These are phyloP conservation scores for Wickerhamiella occidentalis DNA, from an alignment of 805 yeast genomes.

Conservation along the genomic window DNA sequence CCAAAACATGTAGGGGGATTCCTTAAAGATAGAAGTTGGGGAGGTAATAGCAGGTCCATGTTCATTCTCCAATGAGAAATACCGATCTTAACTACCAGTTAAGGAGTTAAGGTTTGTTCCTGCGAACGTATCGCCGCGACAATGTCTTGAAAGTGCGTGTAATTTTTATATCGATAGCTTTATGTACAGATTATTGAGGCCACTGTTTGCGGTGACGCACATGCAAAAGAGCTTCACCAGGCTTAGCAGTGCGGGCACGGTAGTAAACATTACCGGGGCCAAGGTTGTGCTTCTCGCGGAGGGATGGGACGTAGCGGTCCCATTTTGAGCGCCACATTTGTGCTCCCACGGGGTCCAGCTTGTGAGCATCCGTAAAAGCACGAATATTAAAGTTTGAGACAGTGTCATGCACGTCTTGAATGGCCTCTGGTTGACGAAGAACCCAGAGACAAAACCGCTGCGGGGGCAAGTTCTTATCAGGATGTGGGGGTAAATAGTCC, in stretches of 20 bases:
- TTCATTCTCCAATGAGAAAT: not conserved
- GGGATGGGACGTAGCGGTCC: constrained; percentile 56
- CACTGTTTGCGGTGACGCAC: constrained; percentile 21
- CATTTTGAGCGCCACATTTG: constrained; percentile 79
- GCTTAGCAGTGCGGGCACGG: constrained; percentile 24
- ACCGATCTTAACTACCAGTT: not conserved
- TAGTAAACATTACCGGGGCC: constrained; percentile 57
- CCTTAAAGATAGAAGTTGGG: not conserved
- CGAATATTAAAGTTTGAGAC: constrained; percentile 52
- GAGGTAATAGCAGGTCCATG: constrained; percentile 19
- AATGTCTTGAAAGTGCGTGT: not conserved
- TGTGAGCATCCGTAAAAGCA: constrained; percentile 42
- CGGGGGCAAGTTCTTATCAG: constrained; percentile 74
- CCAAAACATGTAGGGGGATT: constrained; percentile 58
- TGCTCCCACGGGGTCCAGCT: constrained; percentile 74
- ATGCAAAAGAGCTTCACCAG: constrained; percentile 22
- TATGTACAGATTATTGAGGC: constrained; percentile 12
- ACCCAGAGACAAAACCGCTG: constrained; percentile 89
- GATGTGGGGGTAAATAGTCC: constrained; percentile 68
- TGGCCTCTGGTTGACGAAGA: constrained; percentile 48
- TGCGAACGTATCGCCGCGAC: not conserved
- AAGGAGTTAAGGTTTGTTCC: not conserved
- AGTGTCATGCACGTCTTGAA: constrained; percentile 27
- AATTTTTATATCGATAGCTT: not conserved
- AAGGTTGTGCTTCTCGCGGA: constrained; percentile 63